These are phyloP conservation scores for Diplodia seriata DNA, from an alignment of 2,329 filamentous ascomycete genomes.

Conservation along the genomic window DNA sequence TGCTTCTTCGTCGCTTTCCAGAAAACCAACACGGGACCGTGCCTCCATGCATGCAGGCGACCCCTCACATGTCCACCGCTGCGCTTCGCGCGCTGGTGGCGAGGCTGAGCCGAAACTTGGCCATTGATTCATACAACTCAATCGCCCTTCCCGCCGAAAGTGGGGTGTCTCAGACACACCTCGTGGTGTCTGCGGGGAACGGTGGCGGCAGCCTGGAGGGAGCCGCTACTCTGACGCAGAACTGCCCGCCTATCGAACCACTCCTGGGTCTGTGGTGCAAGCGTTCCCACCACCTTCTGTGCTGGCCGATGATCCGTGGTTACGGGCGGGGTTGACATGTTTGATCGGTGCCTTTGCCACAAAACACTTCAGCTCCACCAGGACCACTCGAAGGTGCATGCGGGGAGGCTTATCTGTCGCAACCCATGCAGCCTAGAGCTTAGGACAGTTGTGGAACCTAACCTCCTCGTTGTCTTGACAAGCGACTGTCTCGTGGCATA, in stretches of 20 bases:
- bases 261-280: conserved; percentile 24
- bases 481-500: not conserved
- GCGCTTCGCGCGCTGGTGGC: conserved; percentile 12
- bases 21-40: conserved; percentile 12
- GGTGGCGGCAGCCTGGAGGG: not conserved
- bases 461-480: conserved; percentile 1
- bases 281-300: conserved; percentile 24
- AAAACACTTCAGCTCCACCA: conserved; percentile 10
- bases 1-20: conserved; percentile 21
- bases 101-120: conserved; percentile 15
- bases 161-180: conserved; percentile 11
- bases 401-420: conserved; percentile 8
- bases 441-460: conserved; percentile 1
- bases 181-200: conserved; percentile 20
- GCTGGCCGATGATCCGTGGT: conserved; percentile 18
- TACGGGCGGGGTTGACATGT: conserved; percentile 10
- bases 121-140: conserved; percentile 1
- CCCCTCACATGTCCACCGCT: conserved; percentile 22
- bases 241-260: conserved; percentile 8
- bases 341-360: conserved; percentile 12
- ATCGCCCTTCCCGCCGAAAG: not conserved
- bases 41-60: not conserved
- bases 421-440: not conserved
- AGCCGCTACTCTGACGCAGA: conserved; percentile 14
- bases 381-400: conserved; percentile 10